A percentile compares a stretch with the other conserved stretches of the same genome.
These are phyloP conservation scores for Hemileccinum rubropunctum DNA, from an alignment of 768 basidiomycete species.

Conservation along the genomic window DNA sequence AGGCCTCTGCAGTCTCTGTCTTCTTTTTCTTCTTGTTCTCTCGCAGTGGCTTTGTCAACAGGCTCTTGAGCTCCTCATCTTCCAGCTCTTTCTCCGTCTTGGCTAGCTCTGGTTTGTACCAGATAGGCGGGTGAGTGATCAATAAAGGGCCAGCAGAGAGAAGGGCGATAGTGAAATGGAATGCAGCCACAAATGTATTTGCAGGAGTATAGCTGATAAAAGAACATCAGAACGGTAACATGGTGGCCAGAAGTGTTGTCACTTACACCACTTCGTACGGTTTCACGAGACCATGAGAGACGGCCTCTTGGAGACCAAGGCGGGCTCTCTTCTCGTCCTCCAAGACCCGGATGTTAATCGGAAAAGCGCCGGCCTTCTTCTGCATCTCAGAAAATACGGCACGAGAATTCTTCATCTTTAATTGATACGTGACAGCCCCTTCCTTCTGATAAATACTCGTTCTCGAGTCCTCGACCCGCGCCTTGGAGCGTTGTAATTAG, in stretches of 20 bases:
- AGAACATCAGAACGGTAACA: not conserved
- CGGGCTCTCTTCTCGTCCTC: conserved; percentile 96
- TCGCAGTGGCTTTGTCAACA: conserved; percentile 75
- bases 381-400: conserved; percentile 97
- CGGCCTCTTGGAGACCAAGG: conserved; percentile 94
- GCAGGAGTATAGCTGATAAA: conserved; percentile 69
- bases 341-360: conserved; percentile 91
- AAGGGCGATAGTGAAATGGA: conserved; percentile 96
- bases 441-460: conserved; percentile 94
- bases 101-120: conserved; percentile 92
- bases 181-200: conserved; percentile 86
- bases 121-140: conserved; percentile 83
- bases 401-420: conserved; percentile 97
- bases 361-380: conserved; percentile 97
- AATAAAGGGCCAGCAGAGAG: conserved; percentile 85
- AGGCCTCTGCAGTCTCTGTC: conserved; percentile 47
- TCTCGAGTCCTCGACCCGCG: conserved; percentile 82
- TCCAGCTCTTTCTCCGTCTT: conserved; percentile 87
- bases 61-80: conserved; percentile 80
- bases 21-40: conserved; percentile 94
- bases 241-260: not conserved
- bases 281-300: conserved; percentile 89
- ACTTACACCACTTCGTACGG: conserved; percentile 93
- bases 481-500: conserved; percentile 45
- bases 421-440: conserved; percentile 81